Conservation (phyloP, 1,284 basidiomycete genomes). For the Puccinia horiana region DNA sequence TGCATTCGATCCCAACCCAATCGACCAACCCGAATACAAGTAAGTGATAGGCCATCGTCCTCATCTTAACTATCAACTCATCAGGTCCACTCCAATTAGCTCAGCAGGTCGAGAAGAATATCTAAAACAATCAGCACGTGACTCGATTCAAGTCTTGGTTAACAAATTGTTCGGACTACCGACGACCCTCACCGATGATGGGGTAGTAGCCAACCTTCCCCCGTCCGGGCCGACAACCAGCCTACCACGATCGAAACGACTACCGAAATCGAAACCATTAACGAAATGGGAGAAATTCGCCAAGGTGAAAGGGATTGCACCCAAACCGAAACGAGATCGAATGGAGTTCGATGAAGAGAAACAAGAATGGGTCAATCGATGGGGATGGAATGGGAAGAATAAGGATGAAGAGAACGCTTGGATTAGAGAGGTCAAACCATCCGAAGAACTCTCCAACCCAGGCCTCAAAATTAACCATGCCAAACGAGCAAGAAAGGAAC, state of each 20-base stretch:
- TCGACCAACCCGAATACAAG: slow-evolving; percentile 77
- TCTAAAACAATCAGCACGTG: slow-evolving; percentile 76
- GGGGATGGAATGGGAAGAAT: slow-evolving; percentile 81
- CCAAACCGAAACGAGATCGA: slow-evolving; percentile 72
- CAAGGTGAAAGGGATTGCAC: slow-evolving; percentile 86
- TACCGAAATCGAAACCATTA: slow-evolving; percentile 85
- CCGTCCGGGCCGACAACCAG: slow-evolving; percentile 66
- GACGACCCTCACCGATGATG: slow-evolving; percentile 73
- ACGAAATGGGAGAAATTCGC: slow-evolving; percentile 99
- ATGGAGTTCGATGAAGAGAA: slow-evolving; percentile 91
- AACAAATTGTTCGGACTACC: slow-evolving; percentile 79
- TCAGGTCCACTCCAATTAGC: slow-evolving; percentile 59
- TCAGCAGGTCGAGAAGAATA: slow-evolving; percentile 72
- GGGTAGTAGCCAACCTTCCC: slow-evolving; percentile 81
- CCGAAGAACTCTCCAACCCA: slow-evolving; percentile 22
- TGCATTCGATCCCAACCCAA: slow-evolving; percentile 82
- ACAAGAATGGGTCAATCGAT: slow-evolving; percentile 88
- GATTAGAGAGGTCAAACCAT: slow-evolving; percentile 65
- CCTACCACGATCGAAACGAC: slow-evolving; percentile 84
- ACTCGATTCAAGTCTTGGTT: slow-evolving; percentile 81
- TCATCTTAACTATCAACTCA: neutral
- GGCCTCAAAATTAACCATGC: slow-evolving; percentile 60
- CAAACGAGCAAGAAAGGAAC: slow-evolving; percentile 74
- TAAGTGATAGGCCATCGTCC: slow-evolving; percentile 59
- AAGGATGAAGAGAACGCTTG: slow-evolving; percentile 84